phyloP scores from a whole-genome alignment of 2,329 filamentous ascomycete species.

The Fusarium nodosum region DNA sequence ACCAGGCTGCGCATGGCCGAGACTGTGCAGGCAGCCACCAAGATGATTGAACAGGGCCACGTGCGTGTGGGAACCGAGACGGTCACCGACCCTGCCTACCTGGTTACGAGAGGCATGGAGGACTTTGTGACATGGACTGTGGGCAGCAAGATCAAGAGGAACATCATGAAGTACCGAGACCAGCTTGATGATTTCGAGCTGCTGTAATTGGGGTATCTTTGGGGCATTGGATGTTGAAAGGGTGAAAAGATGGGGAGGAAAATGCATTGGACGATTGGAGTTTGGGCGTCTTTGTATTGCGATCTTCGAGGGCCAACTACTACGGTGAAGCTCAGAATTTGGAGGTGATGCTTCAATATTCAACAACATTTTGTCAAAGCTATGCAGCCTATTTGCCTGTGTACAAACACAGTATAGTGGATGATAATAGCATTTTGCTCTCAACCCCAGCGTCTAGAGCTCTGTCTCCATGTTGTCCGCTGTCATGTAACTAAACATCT shows the following conservation, averaged over 20 bases:
- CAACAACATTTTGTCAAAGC: not conserved
- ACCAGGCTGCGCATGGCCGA: conserved; percentile 91
- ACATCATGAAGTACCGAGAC: conserved; percentile 94
- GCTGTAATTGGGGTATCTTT: conserved; percentile 64
- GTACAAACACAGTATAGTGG: not conserved
- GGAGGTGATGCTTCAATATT: not conserved
- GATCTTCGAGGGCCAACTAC: conserved; percentile 13
- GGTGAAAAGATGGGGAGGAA: not conserved
- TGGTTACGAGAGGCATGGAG: conserved; percentile 91
- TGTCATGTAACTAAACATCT: not conserved
- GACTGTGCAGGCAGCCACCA: conserved; percentile 84
- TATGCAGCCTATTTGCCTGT: not conserved
- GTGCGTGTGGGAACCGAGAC: conserved; percentile 92
- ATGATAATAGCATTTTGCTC: not conserved
- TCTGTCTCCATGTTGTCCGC: not conserved
- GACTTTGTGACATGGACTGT: conserved; percentile 98
- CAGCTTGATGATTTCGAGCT: conserved; percentile 97
- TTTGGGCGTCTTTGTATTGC: conserved; percentile 38
- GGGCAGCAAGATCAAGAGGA: conserved; percentile 96
- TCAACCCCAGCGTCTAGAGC: not conserved
- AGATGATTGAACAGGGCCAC: conserved; percentile 94
- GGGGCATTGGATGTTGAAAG: not conserved
- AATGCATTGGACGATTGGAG: conserved; percentile 37
- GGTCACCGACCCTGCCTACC: conserved; percentile 88
- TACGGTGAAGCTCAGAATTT: conserved; percentile 7